Percentiles rank a stretch among this genome's conserved stretches.
Evolutionary conservation across 1,139 yeast species (phyloP).

Genomic region (Protomyces inundatus): DNA sequence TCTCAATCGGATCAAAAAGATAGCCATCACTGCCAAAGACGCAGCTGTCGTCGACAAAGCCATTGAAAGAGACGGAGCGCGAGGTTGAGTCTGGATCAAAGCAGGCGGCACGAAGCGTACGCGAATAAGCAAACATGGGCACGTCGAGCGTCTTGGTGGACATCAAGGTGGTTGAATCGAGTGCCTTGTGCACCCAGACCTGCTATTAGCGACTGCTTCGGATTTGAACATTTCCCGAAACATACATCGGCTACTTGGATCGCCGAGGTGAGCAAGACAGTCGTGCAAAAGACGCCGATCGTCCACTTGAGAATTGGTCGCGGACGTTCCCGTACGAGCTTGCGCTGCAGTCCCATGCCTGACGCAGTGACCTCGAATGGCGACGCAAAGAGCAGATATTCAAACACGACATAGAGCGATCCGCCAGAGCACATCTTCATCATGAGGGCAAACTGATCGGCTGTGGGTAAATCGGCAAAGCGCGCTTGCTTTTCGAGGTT

Average conservation of each 20-base stretch:
- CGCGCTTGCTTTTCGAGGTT: neutral
- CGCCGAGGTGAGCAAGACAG: neutral
- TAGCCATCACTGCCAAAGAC: slow-evolving; percentile 1
- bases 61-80: neutral
- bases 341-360: neutral
- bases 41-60: neutral
- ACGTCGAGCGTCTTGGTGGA: neutral
- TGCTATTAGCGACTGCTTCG: neutral
- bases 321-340: neutral
- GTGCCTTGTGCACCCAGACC: slow-evolving; percentile 5
- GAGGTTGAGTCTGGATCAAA: neutral
- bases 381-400: neutral
- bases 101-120: neutral
- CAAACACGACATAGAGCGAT: slow-evolving; percentile 1
- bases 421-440: slow-evolving; percentile 11
- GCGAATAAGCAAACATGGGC: neutral
- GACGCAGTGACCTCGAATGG: neutral
- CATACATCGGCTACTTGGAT: slow-evolving; percentile 1
- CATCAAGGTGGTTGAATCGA: neutral
- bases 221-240: neutral
- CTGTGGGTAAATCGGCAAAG: neutral
- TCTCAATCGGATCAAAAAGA: neutral
- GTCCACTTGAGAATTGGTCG: neutral
- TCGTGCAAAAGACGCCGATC: neutral
- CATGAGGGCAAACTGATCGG: slow-evolving; percentile 9